Base-by-base conservation (phyloP, 441 rosid genomes). In the Pelargonium fulgidum region DNA sequence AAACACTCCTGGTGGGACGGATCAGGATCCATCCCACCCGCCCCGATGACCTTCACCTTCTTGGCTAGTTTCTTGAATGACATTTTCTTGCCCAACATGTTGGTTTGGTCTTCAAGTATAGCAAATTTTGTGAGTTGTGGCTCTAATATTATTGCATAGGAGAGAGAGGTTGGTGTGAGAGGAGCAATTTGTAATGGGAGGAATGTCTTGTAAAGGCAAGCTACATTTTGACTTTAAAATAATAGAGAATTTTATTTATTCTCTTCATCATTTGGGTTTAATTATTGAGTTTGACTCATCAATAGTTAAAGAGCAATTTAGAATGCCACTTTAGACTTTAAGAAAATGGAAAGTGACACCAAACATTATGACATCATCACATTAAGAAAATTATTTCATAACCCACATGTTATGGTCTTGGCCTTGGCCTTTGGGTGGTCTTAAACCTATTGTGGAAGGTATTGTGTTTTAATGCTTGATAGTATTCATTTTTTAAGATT, bases 31-130 rank as follows among this genome's bases (percentile, higher is more conserved):
- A 5, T 8, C 13, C 42, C 72, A 33, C 5, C 7, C 11, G 16
- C 58, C 13, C 42, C 72, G 7, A 48, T 2, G 9, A 20, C 54
- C 68, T 73, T 73, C 64, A 42, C 72, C 72, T 68, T 73, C 72
- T 54, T 73, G 8, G 76, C 72, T 10, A 73, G 68, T 41, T 73
- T 73, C 72, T 64, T 62, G 52, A 73, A 45, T 47, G 68, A 73
- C 19, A 68, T 73, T 71, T 68, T 66, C 61, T 66, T 68, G 9
- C 65, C 71, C 63, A 73, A 50, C 76, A 73, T 73, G 7, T n/a
- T 42, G 58, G 8, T 42, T 42, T 42, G 47, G 47, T 42, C 11
- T 42, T 42, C 0, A 1, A 22, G 24, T 22, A 22, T 22, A 22
- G 24, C 1, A 22, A 22, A 22, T 22, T 1, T 22, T 22, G 33